Conservation (phyloP, 1,139 yeast genomes). For the Candida sp. region DNA sequence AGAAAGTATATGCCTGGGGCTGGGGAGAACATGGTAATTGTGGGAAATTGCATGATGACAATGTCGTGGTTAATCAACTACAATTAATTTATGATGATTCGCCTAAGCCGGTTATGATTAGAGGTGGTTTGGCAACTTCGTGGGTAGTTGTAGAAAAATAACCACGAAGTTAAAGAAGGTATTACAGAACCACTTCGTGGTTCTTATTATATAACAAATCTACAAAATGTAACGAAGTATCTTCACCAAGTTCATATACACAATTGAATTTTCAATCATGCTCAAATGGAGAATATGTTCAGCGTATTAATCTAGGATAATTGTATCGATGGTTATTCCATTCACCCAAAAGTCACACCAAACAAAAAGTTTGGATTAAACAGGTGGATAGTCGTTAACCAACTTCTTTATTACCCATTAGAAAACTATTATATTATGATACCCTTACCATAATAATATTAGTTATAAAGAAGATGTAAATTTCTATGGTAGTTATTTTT, state of each 20-base stretch:
- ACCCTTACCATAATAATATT: conserved; percentile 4
- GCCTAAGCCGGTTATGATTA: conserved; percentile 24
- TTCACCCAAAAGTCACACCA: conserved; percentile 6
- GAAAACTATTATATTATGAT: conserved; percentile 5
- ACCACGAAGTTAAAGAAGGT: too few species aligned
- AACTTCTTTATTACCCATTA: conserved; percentile 23
- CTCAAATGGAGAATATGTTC: conserved; percentile 81
- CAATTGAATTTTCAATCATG: conserved; percentile 23
- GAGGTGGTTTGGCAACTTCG: conserved; percentile 44
- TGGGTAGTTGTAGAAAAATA: conserved; percentile 24
- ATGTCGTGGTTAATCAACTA: conserved; percentile 13
- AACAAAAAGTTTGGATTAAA: too few species aligned
- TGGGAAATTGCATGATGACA: conserved; percentile 36
- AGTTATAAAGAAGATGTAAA: not conserved
- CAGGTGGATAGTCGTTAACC: conserved; percentile 11
- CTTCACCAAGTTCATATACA: conserved; percentile 76
- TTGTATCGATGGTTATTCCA: conserved; percentile 47
- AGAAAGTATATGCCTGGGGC: conserved; percentile 74
- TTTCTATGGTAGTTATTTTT: too few species aligned
- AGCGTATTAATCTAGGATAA: conserved; percentile 64
- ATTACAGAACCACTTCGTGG: too few species aligned
- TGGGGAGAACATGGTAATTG: conserved; percentile 99
- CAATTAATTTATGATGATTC: conserved; percentile 30
- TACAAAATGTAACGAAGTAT: conserved; percentile 72
- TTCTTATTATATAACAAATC: too few species aligned